Evolutionary conservation across 805 yeast species (phyloP).

Genomic region (Lipomyces anomalus): DNA sequence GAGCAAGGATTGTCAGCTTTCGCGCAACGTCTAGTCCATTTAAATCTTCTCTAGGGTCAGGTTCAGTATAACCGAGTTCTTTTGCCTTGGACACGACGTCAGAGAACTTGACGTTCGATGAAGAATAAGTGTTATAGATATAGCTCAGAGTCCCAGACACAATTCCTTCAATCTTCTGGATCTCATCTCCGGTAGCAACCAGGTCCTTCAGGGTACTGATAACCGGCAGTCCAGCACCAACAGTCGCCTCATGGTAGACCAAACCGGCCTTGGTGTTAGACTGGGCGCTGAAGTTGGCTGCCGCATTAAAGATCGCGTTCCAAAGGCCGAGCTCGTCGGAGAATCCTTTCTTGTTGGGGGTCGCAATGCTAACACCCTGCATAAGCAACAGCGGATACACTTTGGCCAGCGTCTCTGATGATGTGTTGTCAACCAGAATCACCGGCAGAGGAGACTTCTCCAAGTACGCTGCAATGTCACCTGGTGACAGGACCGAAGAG

Average conservation of each 20-base stretch:
- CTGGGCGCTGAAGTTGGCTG: slow-evolving; percentile 32
- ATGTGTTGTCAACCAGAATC: slow-evolving; percentile 89
- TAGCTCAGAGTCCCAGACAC: slow-evolving; percentile 93
- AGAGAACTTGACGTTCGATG: slow-evolving; percentile 63
- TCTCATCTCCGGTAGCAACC: slow-evolving; percentile 87
- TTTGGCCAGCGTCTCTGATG: slow-evolving; percentile 70
- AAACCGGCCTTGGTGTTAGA: slow-evolving; percentile 51
- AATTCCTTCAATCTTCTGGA: slow-evolving; percentile 89
- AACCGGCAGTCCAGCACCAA: slow-evolving; percentile 97
- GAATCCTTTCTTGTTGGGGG: slow-evolving; percentile 97
- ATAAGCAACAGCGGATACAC: slow-evolving; percentile 68
- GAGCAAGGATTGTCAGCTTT: slow-evolving; percentile 92
- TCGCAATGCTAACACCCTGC: slow-evolving; percentile 85
- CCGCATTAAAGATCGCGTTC: slow-evolving; percentile 61
- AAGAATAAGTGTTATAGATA: slow-evolving; percentile 87
- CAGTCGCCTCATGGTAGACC: slow-evolving; percentile 96
- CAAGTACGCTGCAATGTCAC: slow-evolving; percentile 57
- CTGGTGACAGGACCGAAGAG: slow-evolving; percentile 45
- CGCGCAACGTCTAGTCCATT: slow-evolving; percentile 98
- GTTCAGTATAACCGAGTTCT: slow-evolving; percentile 92
- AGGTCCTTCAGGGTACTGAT: slow-evolving; percentile 84
- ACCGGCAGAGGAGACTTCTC: slow-evolving; percentile 65
- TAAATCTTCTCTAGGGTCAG: slow-evolving; percentile 98
- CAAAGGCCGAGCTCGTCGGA: slow-evolving; percentile 70
- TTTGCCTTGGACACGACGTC: slow-evolving; percentile 87